Evolutionary conservation across 768 basidiomycete genomes (phyloP), one percentile per base, ranked within the genome.

Genomic region (Trametes maxima): DNA sequence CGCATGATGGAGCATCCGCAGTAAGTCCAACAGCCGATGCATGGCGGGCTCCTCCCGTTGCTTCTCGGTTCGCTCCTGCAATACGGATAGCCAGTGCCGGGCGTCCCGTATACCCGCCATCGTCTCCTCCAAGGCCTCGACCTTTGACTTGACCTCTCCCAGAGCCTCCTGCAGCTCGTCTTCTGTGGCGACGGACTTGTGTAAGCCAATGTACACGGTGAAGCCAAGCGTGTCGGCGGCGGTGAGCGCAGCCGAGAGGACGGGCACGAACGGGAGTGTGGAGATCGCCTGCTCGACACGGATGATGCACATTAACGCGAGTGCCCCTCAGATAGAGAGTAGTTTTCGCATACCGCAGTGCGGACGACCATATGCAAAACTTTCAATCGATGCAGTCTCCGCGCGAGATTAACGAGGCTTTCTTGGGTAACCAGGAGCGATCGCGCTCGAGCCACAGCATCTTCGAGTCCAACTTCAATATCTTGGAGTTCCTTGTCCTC

Each of bases 241-340:
- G 16, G 48, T 39, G 21, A 59, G n/a, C 28, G 33, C 25, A 3
- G 43, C 58, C 10, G 58, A 59, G 2, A 39, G 21, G 16, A 52
- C 21, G 12, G 58, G 58, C 12, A 25, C 19, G 44, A 45, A 59
- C 7, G 58, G 58, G 6, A 59, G 17, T 3, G 58, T 37, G 14
- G 52, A 7, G 42, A 59, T 24, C 21, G 50, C n/a, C 58, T 59
- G 19, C 14, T 13, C 12, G 39, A 11, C 3, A 40, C 2, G 28
- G 8, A 33, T 33, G 28, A 33, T 33, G 28, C 28, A 33, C 28
- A 33, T 33, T 8, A 33, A 33, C 39, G 12, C 12, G 39, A 84
- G 83, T 84, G 84, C 82, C 82, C 82, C 80, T 85, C 82, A 84
- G 39, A 40, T 11, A 11, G 16, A 10, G 21, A 19, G 44, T 19